A percentile compares a stretch with the other conserved stretches of the same genome.
These are phyloP conservation scores for Corynascus novoguineensis DNA, from an alignment of 495 filamentous ascomycete species.

Conservation along the genomic window DNA sequence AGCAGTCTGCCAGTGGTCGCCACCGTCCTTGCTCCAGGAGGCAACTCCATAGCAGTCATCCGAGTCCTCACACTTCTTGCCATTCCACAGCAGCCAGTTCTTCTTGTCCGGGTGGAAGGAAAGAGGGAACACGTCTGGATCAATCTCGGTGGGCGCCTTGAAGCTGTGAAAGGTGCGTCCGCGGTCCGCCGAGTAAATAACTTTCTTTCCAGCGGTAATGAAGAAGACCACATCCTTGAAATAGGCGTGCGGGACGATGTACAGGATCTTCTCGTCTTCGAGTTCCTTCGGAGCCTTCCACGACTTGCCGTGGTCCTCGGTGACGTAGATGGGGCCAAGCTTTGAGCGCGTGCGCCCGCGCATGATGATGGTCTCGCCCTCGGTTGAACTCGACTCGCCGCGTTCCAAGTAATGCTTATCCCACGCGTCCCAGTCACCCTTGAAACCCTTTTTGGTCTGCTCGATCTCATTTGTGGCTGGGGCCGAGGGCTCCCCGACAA, in stretches of 20 bases:
- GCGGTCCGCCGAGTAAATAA: constrained; percentile 73
- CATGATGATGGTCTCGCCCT: constrained; percentile 82
- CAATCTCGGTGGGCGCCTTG: constrained; percentile 44
- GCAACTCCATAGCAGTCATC: constrained; percentile 64
- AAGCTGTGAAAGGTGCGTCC: constrained; percentile 64
- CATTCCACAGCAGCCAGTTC: constrained; percentile 90
- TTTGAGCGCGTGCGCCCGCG: constrained; percentile 38
- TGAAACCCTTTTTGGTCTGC: constrained; percentile 52
- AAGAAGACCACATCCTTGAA: constrained; percentile 82
- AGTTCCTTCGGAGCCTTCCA: constrained; percentile 58
- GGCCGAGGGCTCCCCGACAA: constrained; percentile 30
- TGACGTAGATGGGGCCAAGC: constrained; percentile 56
- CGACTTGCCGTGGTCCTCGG: constrained; percentile 77
- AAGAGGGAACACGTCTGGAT: constrained; percentile 39
- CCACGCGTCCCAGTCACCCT: constrained; percentile 48
- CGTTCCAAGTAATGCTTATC: constrained; percentile 81
- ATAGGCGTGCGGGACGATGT: constrained; percentile 68
- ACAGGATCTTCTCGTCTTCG: constrained; percentile 55
- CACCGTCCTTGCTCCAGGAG: constrained; percentile 66
- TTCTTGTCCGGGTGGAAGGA: constrained; percentile 74
- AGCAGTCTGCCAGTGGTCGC: constrained; percentile 66
- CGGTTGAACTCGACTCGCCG: constrained; percentile 53
- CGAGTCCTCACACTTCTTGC: constrained; percentile 50
- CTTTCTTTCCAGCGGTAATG: constrained; percentile 59
- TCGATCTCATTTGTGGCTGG: constrained; percentile 56